Conservation (phyloP, 2,329 filamentous ascomycete species). For the Penicillium crustosum region DNA sequence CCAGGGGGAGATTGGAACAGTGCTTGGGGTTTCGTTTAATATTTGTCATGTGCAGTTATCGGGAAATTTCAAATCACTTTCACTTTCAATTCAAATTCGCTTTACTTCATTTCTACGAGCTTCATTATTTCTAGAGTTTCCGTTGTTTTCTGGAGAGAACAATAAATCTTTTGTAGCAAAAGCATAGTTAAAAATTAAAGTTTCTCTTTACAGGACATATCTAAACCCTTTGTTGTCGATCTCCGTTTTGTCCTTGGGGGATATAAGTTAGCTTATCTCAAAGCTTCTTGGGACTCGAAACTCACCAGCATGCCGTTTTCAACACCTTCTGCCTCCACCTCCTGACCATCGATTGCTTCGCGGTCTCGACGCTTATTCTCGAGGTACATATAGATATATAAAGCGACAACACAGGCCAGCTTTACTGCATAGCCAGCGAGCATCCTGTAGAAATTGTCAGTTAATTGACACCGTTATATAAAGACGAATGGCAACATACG, state of each 20-base stretch:
- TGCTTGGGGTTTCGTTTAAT: neutral
- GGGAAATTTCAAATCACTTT: neutral
- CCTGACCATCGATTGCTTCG: constrained; percentile 41
- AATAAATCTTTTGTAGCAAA: neutral
- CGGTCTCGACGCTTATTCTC: constrained; percentile 57
- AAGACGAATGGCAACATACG: constrained; percentile 12
- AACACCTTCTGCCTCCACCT: constrained; percentile 53
- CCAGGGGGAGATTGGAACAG: neutral
- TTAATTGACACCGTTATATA: neutral
- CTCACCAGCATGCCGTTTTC: constrained; percentile 55
- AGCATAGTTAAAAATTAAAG: neutral
- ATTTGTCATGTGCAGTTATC: no score
- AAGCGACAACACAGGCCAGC: constrained; percentile 48
- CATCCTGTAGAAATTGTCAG: constrained; percentile 44
- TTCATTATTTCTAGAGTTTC: neutral
- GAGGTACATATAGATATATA: constrained; percentile 58
- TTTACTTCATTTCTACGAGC: neutral
- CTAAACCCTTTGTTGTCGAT: constrained; percentile 57
- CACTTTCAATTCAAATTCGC: no score
- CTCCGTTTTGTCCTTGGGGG: constrained; percentile 50
- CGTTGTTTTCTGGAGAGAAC: no score
- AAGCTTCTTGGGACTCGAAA: neutral
- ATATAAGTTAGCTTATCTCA: neutral
- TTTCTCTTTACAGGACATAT: constrained; percentile 46
- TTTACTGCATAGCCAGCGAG: constrained; percentile 58